Evolutionary conservation across 768 basidiomycete species (phyloP).

Genomic region (Lactarius akahatsu): DNA sequence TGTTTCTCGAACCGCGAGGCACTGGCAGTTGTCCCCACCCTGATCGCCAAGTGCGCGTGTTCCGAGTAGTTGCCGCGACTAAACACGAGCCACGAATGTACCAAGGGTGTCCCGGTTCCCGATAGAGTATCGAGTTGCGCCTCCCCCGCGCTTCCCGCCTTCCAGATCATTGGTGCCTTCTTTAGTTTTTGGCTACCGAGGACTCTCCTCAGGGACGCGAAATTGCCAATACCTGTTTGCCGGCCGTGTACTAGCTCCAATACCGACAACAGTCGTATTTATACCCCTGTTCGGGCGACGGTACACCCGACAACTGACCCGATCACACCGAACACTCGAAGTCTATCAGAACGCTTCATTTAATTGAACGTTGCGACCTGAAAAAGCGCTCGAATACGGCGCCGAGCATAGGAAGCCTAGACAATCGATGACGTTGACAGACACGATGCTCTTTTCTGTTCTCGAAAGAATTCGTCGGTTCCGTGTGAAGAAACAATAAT

Average conservation of each 20-base stretch:
- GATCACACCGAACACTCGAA: neutral
- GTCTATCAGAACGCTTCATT: neutral
- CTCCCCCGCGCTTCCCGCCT: conserved; percentile 25
- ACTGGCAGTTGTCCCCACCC: neutral
- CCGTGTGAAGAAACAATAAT: neutral
- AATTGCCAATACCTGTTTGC: neutral
- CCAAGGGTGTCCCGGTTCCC: too few species aligned
- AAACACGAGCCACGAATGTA: too few species aligned
- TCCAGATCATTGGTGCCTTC: conserved; percentile 20
- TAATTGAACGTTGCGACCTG: neutral
- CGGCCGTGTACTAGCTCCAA: too few species aligned
- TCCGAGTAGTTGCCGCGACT: neutral
- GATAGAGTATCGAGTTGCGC: neutral
- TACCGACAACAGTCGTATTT: neutral
- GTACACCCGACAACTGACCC: neutral
- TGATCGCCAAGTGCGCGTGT: neutral
- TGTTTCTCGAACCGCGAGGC: neutral
- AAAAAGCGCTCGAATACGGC: neutral
- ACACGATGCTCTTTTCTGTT: conserved; percentile 14
- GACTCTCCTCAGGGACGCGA: conserved; percentile 12
- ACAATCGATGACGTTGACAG: conserved; percentile 17
- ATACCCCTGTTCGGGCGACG: neutral
- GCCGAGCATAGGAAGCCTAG: conserved; percentile 7
- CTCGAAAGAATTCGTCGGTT: conserved; percentile 7
- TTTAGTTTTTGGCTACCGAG: conserved; percentile 21